Evolutionary conservation across 352 stramenopile species (phyloP).

Genomic region (Elongisporangium anandrum): DNA sequence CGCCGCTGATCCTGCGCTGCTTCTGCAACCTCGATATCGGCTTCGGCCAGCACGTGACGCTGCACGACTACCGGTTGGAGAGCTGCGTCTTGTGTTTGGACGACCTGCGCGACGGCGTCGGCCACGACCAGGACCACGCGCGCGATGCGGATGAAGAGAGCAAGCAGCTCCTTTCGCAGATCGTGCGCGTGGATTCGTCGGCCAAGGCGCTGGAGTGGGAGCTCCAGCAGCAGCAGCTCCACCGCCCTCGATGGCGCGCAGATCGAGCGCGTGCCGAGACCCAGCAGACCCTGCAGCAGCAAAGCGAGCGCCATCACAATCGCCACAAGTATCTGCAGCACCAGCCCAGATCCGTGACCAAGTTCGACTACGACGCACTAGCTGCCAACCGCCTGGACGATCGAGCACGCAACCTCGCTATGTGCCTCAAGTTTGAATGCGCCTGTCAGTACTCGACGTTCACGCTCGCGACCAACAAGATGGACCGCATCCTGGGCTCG

Average conservation of each 20-base stretch:
- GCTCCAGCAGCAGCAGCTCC: conserved; percentile 18
- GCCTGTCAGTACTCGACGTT: conserved; percentile 70
- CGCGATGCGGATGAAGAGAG: conserved; percentile 7
- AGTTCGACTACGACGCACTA: conserved; percentile 41
- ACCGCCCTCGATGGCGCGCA: conserved; percentile 8
- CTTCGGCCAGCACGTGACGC: conserved; percentile 30
- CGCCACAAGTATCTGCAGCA: conserved; percentile 2
- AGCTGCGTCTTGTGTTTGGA: conserved; percentile 57
- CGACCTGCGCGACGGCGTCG: conserved; percentile 8
- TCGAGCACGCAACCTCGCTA: conserved; percentile 50
- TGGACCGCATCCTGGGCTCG: conserved; percentile 56
- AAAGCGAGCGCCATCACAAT: not conserved
- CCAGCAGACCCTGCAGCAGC: not conserved
- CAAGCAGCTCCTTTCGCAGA: conserved; percentile 9
- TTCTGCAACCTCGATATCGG: conserved; percentile 83
- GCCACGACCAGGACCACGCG: not conserved
- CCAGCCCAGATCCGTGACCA: conserved; percentile 3
- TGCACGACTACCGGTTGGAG: conserved; percentile 36
- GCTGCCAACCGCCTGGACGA: conserved; percentile 73
- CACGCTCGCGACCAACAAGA: conserved; percentile 42
- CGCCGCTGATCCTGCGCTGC: conserved; percentile 66
- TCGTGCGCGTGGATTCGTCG: conserved; percentile 8
- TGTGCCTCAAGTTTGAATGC: conserved; percentile 68
- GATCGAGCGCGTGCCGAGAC: not conserved
- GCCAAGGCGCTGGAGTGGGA: conserved; percentile 15